A percentile compares a stretch with the other conserved stretches of the same genome.
Evolutionary conservation across 1,284 basidiomycete genomes (phyloP).

Genomic region (Ganoderma boninense): DNA sequence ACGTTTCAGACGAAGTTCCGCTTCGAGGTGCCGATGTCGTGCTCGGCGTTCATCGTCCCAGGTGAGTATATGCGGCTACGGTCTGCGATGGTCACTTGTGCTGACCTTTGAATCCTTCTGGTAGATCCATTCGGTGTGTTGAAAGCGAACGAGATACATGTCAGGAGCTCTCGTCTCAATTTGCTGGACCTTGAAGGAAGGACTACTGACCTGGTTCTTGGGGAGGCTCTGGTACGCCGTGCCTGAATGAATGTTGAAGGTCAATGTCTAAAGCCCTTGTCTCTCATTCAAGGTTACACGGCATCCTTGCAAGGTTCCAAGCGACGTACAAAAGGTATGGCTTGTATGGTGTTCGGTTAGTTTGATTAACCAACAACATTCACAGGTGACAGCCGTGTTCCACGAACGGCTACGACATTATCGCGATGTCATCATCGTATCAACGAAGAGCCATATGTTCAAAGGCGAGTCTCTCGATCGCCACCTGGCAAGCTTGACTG

Average conservation of each 20-base stretch:
- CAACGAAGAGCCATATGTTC: slow-evolving; percentile 42
- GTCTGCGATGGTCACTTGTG: background rate
- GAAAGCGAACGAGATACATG: slow-evolving; percentile 48
- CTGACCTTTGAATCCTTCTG: background rate
- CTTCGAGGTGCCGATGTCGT: slow-evolving; percentile 46
- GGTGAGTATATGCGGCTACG: slow-evolving; percentile 36
- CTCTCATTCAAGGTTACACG: slow-evolving; percentile 44
- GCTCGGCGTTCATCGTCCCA: slow-evolving; percentile 51
- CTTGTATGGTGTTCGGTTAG: background rate
- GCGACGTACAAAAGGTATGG: slow-evolving; percentile 53
- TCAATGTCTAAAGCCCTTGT: background rate
- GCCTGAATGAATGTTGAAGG: background rate
- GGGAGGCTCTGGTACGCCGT: slow-evolving; percentile 49
- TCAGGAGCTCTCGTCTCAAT: slow-evolving; percentile 43
- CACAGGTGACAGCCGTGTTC: slow-evolving; percentile 50
- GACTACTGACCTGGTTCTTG: slow-evolving; percentile 45
- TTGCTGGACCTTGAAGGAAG: slow-evolving; percentile 40
- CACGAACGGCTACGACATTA: slow-evolving; percentile 43
- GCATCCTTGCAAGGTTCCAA: slow-evolving; percentile 56
- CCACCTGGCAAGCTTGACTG: slow-evolving; percentile 51
- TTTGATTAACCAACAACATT: background rate
- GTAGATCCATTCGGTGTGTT: slow-evolving; percentile 49
- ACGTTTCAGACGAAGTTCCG: slow-evolving; percentile 36
- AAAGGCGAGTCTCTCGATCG: slow-evolving; percentile 34
- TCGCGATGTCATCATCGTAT: slow-evolving; percentile 53